Percentiles rank a stretch among this genome's conserved stretches.
These are phyloP conservation scores for Suillus decipiens DNA, from an alignment of 768 basidiomycete species.

Conservation along the genomic window DNA sequence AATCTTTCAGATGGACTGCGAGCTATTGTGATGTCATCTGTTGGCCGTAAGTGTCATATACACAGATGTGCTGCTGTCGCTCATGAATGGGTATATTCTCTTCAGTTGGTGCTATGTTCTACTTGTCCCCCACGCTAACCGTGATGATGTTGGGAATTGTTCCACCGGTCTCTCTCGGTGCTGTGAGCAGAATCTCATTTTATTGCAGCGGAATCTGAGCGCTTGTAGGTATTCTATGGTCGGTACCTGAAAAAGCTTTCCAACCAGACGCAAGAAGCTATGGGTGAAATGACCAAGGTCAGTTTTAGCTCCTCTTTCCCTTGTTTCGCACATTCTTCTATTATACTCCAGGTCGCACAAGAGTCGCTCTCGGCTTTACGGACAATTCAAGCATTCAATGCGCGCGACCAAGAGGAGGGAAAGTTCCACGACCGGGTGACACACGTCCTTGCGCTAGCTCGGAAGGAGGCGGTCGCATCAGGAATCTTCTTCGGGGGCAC, in stretches of 20 bases:
- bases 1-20: constrained; percentile 81
- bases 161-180: constrained; percentile 82
- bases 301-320: background rate
- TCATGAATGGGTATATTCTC: background rate
- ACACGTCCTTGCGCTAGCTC: constrained; percentile 70
- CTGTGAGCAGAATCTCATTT: constrained; percentile 46
- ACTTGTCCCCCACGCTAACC: constrained; percentile 85
- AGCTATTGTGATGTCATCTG: constrained; percentile 90
- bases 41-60: constrained; percentile 66
- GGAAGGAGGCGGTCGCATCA: constrained; percentile 86
- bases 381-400: constrained; percentile 92
- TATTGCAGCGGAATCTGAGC: constrained; percentile 16
- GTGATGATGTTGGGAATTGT: constrained; percentile 92
- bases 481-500: constrained; percentile 93
- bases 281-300: constrained; percentile 91
- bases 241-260: constrained; percentile 91
- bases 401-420: constrained; percentile 69
- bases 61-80: background rate
- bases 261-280: constrained; percentile 89
- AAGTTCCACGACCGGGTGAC: constrained; percentile 73
- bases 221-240: constrained; percentile 86
- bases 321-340: constrained; percentile 1
- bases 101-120: constrained; percentile 92
- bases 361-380: constrained; percentile 87
- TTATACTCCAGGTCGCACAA: constrained; percentile 63